Conservation (phyloP, 768 basidiomycete species). For the Sporobolomyces phaffii region DNA sequence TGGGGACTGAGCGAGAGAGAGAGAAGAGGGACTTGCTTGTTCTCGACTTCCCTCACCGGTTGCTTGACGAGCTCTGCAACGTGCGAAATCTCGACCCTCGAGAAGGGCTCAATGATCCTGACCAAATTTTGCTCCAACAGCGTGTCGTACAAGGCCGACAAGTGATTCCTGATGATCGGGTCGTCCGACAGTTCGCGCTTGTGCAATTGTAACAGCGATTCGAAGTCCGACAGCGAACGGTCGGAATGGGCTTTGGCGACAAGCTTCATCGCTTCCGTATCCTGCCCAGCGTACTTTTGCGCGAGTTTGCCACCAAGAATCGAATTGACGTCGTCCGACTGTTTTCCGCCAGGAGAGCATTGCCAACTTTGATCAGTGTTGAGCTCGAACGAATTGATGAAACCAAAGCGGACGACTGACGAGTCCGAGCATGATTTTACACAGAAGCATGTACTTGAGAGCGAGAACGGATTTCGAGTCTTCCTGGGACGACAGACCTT, state of each 20-base stretch:
- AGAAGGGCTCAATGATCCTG: constrained; percentile 92
- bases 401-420: constrained; percentile 51
- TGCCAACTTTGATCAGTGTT: not conserved
- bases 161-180: constrained; percentile 88
- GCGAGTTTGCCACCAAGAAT: constrained; percentile 82
- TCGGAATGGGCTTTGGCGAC: constrained; percentile 90
- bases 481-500: constrained; percentile 72
- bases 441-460: constrained; percentile 94
- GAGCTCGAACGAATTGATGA: not conserved
- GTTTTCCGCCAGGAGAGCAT: not conserved
- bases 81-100: constrained; percentile 79
- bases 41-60: constrained; percentile 77
- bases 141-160: constrained; percentile 89
- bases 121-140: constrained; percentile 91
- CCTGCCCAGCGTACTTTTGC: constrained; percentile 75
- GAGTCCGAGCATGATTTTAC: constrained; percentile 95
- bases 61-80: constrained; percentile 83
- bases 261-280: constrained; percentile 92
- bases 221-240: constrained; percentile 80
- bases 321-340: constrained; percentile 91
- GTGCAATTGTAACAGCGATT: constrained; percentile 78
- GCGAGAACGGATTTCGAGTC: constrained; percentile 71
- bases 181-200: constrained; percentile 88
- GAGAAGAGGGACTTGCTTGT: constrained; percentile 61
- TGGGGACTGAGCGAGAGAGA: constrained; percentile 16